These are phyloP conservation scores for Penicillium robsamsonii DNA, from an alignment of 495 filamentous ascomycete species.

Conservation along the genomic window DNA sequence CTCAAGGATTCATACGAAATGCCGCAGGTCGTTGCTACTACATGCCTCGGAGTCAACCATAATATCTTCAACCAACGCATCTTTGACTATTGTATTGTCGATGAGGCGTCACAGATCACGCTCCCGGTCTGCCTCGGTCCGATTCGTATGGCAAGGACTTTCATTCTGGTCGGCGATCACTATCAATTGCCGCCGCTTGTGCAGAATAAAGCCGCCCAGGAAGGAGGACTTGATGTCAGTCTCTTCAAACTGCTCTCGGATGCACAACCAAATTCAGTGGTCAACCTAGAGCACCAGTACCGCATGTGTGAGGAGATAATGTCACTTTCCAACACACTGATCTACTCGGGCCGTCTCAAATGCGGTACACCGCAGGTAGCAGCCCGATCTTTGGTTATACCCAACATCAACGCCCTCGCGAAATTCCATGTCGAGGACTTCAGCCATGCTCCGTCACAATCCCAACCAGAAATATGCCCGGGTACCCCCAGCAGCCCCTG, in stretches of 20 bases:
- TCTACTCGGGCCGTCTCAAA: constrained; percentile 85
- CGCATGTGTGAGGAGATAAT: constrained; percentile 98
- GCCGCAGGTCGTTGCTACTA: constrained; percentile 87
- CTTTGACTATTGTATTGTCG: constrained; percentile 98
- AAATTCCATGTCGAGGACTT: constrained; percentile 49
- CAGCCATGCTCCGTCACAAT: constrained; percentile 21
- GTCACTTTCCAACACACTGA: constrained; percentile 86
- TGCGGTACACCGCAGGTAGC: constrained; percentile 81
- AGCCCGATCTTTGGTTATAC: constrained; percentile 55
- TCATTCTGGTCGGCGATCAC: constrained; percentile 94
- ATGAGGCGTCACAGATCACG: constrained; percentile 97
- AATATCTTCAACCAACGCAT: constrained; percentile 80
- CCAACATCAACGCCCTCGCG: constrained; percentile 56
- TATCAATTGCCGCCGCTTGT: constrained; percentile 93
- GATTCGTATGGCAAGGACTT: constrained; percentile 88
- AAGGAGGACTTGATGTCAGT: constrained; percentile 86
- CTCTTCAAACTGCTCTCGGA: constrained; percentile 93
- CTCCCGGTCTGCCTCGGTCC: constrained; percentile 90
- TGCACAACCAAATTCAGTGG: constrained; percentile 77
- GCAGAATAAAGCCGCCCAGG: constrained; percentile 81
- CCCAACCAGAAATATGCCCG: constrained; percentile 48
- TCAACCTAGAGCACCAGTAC: constrained; percentile 92
- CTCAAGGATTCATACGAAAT: constrained; percentile 77
- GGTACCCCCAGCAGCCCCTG: constrained; percentile 54
- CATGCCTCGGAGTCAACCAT: constrained; percentile 88